Conservation (phyloP, 352 stramenopile species). For the Phytophthora uliginosa region DNA sequence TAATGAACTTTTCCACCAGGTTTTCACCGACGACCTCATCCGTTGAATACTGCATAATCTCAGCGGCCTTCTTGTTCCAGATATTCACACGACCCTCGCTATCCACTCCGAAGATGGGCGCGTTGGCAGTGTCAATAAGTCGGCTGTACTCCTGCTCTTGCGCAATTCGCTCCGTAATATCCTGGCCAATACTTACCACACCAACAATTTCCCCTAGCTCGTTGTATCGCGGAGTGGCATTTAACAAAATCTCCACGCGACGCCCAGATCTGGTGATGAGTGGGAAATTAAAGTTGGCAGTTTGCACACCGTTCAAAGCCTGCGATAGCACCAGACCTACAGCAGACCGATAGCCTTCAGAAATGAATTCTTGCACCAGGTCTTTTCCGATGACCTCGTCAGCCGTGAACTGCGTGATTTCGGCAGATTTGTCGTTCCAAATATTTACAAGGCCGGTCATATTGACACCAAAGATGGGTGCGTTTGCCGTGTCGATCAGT, state of each 20-base stretch:
- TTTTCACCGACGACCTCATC: constrained; percentile 92
- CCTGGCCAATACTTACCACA: constrained; percentile 88
- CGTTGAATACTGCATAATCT: constrained; percentile 92
- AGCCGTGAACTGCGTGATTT: constrained; percentile 90
- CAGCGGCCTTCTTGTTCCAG: constrained; percentile 94
- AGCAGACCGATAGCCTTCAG: constrained; percentile 69
- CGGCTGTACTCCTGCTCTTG: constrained; percentile 91
- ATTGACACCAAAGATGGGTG: constrained; percentile 90
- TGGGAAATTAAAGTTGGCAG: constrained; percentile 88
- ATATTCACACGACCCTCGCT: constrained; percentile 86
- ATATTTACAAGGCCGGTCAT: constrained; percentile 84
- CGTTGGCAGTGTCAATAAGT: constrained; percentile 92
- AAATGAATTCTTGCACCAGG: constrained; percentile 93
- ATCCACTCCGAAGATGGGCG: constrained; percentile 92
- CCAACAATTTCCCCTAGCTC: constrained; percentile 80
- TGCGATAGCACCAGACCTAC: constrained; percentile 78
- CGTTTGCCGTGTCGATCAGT: constrained; percentile 91
- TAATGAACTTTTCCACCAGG: constrained; percentile 94
- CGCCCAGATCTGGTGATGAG: constrained; percentile 82
- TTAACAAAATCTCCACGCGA: constrained; percentile 83
- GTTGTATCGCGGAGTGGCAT: constrained; percentile 82
- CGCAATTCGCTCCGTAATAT: constrained; percentile 91
- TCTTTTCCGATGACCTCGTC: constrained; percentile 92
- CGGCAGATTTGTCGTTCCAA: constrained; percentile 93
- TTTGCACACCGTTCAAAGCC: constrained; percentile 75